These are phyloP conservation scores for Sporopachydermia quercuum DNA, from an alignment of 805 yeast species.

Conservation along the genomic window DNA sequence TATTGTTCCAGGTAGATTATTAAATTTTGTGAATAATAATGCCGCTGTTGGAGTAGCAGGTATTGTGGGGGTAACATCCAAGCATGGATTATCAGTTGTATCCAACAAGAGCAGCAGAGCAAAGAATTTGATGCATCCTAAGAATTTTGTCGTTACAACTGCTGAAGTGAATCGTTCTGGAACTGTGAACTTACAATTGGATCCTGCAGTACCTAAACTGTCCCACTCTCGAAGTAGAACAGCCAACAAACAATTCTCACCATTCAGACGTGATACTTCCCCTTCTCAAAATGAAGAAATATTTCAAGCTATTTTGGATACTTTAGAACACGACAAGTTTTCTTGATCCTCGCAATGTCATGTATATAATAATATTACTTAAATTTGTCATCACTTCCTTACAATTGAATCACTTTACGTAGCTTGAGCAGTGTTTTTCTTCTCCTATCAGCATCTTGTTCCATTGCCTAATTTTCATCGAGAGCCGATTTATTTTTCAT, in stretches of 20 bases:
- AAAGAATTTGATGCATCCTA: not conserved
- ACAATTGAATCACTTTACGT: too few species aligned
- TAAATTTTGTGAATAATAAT: constrained; percentile 15
- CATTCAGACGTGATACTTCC: not conserved
- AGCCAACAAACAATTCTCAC: not conserved
- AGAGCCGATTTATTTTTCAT: too few species aligned
- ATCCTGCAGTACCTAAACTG: constrained; percentile 1
- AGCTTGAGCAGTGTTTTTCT: too few species aligned
- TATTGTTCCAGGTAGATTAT: constrained; percentile 56
- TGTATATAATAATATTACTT: too few species aligned
- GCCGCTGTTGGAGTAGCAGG: constrained; percentile 39
- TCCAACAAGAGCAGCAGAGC: not conserved
- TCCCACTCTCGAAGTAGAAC: not conserved
- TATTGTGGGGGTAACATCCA: not conserved
- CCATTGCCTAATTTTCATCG: too few species aligned
- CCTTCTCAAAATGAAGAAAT: not conserved
- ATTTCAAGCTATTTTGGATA: not conserved
- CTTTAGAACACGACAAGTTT: not conserved
- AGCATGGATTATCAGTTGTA: constrained; percentile 1
- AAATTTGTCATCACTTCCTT: too few species aligned
- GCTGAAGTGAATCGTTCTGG: constrained; percentile 26
- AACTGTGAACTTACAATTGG: constrained; percentile 14
- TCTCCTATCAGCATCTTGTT: too few species aligned
- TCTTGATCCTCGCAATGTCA: too few species aligned
- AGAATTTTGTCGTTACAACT: constrained; percentile 19